Percentiles rank a stretch among this genome's conserved stretches.
Evolutionary conservation across 495 filamentous ascomycete genomes (phyloP).

Genomic region (Hyaloscypha hepaticicola): DNA sequence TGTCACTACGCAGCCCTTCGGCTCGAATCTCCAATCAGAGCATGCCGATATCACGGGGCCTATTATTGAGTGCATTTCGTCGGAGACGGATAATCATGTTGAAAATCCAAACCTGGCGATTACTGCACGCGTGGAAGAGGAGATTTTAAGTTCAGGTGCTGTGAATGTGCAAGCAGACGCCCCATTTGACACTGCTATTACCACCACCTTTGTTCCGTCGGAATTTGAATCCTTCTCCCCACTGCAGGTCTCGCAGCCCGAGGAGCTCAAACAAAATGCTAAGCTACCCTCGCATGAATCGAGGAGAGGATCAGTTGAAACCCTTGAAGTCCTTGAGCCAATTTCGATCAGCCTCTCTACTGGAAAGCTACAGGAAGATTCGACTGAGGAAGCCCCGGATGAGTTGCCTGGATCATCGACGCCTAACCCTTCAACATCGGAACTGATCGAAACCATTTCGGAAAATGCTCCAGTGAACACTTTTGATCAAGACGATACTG

Average conservation of each 20-base stretch:
- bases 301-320: constrained; percentile 1
- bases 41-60: neutral
- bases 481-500: constrained; percentile 38
- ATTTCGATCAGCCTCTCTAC: constrained; percentile 5
- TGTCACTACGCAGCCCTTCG: neutral
- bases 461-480: constrained; percentile 11
- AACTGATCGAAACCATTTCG: constrained; percentile 9
- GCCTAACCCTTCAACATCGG: constrained; percentile 8
- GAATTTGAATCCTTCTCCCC: neutral
- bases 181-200: neutral
- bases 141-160: too few relatives aligned
- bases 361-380: neutral
- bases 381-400: neutral
- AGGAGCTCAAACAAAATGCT: neutral
- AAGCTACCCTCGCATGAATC: neutral
- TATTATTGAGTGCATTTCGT: neutral
- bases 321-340: constrained; percentile 17
- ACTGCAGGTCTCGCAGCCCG: neutral
- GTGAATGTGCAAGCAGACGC: too few relatives aligned
- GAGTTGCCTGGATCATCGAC: constrained; percentile 16
- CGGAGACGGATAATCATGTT: neutral
- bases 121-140: too few relatives aligned
- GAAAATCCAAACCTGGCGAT: neutral
- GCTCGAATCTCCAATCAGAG: neutral
- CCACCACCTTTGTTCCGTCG: neutral